phyloP scores from a whole-genome alignment of 73 alveolate species.

The Paramecium octaurelia region DNA sequence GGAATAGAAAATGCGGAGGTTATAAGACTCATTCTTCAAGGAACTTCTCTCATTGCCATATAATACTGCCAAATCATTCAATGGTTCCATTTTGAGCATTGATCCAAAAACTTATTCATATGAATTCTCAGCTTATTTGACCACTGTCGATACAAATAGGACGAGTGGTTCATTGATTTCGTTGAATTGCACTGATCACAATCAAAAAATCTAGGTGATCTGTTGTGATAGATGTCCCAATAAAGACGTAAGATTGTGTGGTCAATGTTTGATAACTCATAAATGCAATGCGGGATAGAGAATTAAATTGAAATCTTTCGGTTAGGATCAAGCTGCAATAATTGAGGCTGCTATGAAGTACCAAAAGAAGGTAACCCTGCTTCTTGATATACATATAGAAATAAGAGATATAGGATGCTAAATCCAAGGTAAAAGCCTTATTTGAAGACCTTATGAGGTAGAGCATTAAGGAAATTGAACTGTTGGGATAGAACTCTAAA shows the following conservation, averaged over 20 bases:
- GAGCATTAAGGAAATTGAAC: not conserved
- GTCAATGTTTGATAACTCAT: not conserved
- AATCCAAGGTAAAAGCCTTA: not conserved
- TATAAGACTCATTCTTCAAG: not conserved
- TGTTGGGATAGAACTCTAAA: not conserved
- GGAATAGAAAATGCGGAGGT: not conserved
- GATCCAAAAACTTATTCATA: not conserved
- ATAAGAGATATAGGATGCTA: not conserved
- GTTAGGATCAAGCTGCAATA: not conserved
- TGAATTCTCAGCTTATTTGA: not conserved
- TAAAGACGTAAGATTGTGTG: not conserved
- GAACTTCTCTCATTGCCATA: not conserved
- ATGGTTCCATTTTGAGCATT: not conserved
- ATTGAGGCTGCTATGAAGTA: not conserved
- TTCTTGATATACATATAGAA: not conserved
- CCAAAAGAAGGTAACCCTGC: not conserved
- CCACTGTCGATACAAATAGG: not conserved
- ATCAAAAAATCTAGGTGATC: not conserved
- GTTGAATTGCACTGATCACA: not conserved
- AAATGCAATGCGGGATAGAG: not conserved
- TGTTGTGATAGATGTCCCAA: constrained; percentile 35
- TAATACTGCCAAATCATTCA: not conserved
- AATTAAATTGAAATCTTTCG: constrained; percentile 4
- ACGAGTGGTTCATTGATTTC: not conserved
- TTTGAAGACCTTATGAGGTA: not conserved